phyloP scores from a whole-genome alignment of 2,329 filamentous ascomycete genomes.

The Boeremia exigua region DNA sequence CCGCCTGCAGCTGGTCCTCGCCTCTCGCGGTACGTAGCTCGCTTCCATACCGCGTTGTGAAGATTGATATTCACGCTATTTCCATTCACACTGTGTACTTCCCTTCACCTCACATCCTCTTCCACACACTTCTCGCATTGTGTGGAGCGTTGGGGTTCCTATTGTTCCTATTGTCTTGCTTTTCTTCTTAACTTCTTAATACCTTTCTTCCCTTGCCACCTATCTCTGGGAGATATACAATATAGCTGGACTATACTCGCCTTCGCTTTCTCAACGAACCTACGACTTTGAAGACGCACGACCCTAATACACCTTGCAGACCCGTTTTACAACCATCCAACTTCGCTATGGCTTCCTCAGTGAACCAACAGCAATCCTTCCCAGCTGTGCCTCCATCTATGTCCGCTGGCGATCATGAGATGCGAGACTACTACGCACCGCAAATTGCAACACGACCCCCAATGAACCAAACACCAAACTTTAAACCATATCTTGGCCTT shows the following conservation, averaged over 20 bases:
- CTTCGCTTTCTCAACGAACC: conserved; percentile 9
- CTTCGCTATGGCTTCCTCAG: conserved; percentile 55
- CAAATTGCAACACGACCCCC: conserved; percentile 63
- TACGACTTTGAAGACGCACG: conserved; percentile 8
- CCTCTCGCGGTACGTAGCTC: conserved; percentile 49
- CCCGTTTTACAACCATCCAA: conserved; percentile 38
- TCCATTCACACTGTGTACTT: conserved; percentile 16
- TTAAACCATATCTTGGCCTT: conserved; percentile 92
- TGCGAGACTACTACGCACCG: conserved; percentile 65
- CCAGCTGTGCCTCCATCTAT: conserved; percentile 63
- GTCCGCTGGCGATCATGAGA: conserved; percentile 67
- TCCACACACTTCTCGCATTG: conserved; percentile 42
- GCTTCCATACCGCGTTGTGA: conserved; percentile 37
- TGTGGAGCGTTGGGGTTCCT: conserved; percentile 38
- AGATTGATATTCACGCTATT: conserved; percentile 35
- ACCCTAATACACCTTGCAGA: conserved; percentile 43
- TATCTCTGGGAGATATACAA: conserved; percentile 43
- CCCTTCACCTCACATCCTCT: conserved; percentile 31
- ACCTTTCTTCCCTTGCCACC: conserved; percentile 18
- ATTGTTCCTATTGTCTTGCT: conserved; percentile 36
- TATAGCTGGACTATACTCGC: conserved; percentile 26
- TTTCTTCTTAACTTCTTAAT: conserved; percentile 15
- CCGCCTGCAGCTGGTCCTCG: conserved; percentile 47
- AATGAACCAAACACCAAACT: conserved; percentile 69
- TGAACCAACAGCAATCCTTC: conserved; percentile 61